phyloP scores from a whole-genome alignment of 169 alveolate genomes.

The Plasmodium falciparum region DNA sequence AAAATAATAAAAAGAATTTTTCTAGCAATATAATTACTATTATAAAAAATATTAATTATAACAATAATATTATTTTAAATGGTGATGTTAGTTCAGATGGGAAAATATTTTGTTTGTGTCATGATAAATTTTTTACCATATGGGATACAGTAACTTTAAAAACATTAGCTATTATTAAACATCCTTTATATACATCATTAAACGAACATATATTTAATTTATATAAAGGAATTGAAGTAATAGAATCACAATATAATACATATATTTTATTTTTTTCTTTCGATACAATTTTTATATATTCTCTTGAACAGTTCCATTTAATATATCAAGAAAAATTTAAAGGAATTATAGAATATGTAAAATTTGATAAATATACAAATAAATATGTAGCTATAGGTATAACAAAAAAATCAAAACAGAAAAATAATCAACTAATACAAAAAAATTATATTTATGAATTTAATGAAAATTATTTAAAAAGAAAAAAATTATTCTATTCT shows the following conservation, averaged over 20 bases:
- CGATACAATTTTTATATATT: slow-evolving; percentile 37
- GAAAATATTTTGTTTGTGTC: slow-evolving; percentile 43
- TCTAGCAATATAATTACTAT: slow-evolving; percentile 3
- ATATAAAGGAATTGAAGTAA: slow-evolving; percentile 46
- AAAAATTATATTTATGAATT: slow-evolving; percentile 56
- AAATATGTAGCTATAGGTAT: slow-evolving; percentile 41
- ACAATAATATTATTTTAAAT: slow-evolving; percentile 22
- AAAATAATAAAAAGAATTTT: background rate
- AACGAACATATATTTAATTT: slow-evolving; percentile 33
- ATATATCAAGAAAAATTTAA: slow-evolving; percentile 30
- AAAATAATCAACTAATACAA: slow-evolving; percentile 4
- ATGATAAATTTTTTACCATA: slow-evolving; percentile 25
- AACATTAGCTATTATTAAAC: slow-evolving; percentile 49
- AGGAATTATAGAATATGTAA: slow-evolving; percentile 50
- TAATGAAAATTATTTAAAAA: slow-evolving; percentile 23
- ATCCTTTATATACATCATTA: slow-evolving; percentile 36
- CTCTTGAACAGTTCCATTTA: slow-evolving; percentile 47
- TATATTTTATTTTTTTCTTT: slow-evolving; percentile 35
- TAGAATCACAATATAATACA: background rate
- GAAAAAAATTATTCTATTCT: slow-evolving; percentile 40
- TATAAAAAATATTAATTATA: slow-evolving; percentile 29
- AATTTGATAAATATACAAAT: slow-evolving; percentile 27
- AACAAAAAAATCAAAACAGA: slow-evolving; percentile 20
- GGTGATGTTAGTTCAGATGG: slow-evolving; percentile 61
- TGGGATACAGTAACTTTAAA: slow-evolving; percentile 40